Conservation (phyloP, 805 yeast species). For the Wickerhamomyces ciferrii region DNA sequence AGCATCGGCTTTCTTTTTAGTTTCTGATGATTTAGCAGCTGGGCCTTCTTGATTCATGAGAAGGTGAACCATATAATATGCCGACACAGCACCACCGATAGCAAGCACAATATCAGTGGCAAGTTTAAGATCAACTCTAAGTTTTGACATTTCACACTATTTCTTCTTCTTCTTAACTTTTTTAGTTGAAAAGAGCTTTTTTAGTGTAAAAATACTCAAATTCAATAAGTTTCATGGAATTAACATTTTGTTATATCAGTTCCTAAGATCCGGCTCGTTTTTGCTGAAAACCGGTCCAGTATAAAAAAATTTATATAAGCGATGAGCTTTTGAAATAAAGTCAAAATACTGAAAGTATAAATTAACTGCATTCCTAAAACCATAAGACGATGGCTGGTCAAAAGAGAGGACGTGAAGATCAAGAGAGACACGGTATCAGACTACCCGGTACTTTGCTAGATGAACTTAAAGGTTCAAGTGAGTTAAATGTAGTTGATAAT, state of each 20-base stretch:
- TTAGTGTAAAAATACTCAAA: too few species aligned
- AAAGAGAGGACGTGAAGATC: conserved; percentile 1
- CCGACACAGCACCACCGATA: conserved; percentile 62
- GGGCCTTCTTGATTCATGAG: conserved; percentile 38
- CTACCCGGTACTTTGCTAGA: conserved; percentile 52
- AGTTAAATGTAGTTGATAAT: neutral
- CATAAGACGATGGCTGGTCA: conserved; percentile 5
- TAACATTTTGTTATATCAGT: neutral
- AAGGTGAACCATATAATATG: conserved; percentile 54
- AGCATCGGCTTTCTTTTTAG: conserved; percentile 53
- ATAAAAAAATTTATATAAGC: conserved; percentile 1
- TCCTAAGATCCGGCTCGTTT: neutral
- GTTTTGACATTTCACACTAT: conserved; percentile 25
- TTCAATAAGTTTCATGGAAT: too few species aligned
- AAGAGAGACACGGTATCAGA: conserved; percentile 39
- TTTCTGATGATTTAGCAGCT: conserved; percentile 47
- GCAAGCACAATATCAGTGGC: conserved; percentile 44
- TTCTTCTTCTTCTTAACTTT: too few species aligned
- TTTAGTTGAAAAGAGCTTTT: too few species aligned
- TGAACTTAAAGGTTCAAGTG: conserved; percentile 34
- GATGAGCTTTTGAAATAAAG: neutral
- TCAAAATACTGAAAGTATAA: neutral
- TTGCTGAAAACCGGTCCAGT: neutral
- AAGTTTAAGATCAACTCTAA: conserved; percentile 31
- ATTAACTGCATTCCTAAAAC: too few species aligned